These are phyloP conservation scores for Pyrus bretschneideri DNA, from an alignment of 306 rosid species.

Conservation along the genomic window DNA sequence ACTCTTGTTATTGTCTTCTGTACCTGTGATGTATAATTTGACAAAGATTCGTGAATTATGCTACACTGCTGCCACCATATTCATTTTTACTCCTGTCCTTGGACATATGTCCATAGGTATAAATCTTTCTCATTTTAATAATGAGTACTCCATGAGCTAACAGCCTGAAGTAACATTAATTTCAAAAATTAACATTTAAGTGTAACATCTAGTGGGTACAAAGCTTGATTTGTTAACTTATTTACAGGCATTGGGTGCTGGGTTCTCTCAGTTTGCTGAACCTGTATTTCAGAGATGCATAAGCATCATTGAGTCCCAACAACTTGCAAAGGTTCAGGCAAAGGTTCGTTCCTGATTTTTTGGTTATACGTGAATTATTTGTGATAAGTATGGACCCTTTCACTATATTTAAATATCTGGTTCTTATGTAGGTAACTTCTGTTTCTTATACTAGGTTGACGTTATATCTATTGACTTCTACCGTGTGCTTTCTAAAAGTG, in stretches of 20 bases:
- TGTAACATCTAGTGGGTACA: not conserved
- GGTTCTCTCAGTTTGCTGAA: constrained; percentile 85
- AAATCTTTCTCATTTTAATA: not conserved
- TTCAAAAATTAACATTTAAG: not conserved
- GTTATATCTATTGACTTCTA: not conserved
- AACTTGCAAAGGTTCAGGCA: constrained; percentile 63
- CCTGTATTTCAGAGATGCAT: constrained; percentile 98
- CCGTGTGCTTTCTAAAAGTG: not conserved
- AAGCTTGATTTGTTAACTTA: constrained; percentile 13
- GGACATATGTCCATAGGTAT: not conserved
- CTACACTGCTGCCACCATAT: not conserved
- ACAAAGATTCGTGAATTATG: not conserved
- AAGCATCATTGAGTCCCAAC: constrained; percentile 86
- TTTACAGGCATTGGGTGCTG: constrained; percentile 83
- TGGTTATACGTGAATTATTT: not conserved
- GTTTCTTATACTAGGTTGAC: not conserved
- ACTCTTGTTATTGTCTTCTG: not conserved
- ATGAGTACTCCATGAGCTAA: not conserved
- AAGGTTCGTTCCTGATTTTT: constrained; percentile 20
- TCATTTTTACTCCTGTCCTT: not conserved
- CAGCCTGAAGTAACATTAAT: not conserved
- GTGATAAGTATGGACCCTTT: not conserved
- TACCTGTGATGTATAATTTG: not conserved
- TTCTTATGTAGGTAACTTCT: not conserved
- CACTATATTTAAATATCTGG: not conserved